Percentiles rank a stretch among this genome's conserved stretches.
Evolutionary conservation across 2,329 filamentous ascomycete genomes (phyloP).

Genomic region (Aspergillus phoenicis): DNA sequence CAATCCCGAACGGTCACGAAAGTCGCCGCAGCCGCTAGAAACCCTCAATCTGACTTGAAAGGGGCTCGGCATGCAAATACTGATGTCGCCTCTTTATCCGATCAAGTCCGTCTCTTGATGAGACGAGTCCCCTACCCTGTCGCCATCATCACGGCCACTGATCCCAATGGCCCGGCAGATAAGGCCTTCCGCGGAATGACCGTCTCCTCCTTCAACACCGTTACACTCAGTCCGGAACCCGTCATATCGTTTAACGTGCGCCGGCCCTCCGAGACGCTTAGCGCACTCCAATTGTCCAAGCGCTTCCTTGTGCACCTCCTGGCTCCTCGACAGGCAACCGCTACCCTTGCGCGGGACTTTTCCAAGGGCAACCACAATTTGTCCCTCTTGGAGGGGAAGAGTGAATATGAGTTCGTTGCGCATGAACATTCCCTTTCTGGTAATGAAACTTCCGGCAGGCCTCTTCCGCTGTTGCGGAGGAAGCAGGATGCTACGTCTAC

Average conservation of each 20-base stretch:
- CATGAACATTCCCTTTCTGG: slow-evolving; percentile 9
- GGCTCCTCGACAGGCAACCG: slow-evolving; percentile 33
- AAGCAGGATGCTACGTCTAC: slow-evolving; percentile 8
- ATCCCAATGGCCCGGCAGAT: slow-evolving; percentile 27
- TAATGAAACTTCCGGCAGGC: slow-evolving; percentile 1
- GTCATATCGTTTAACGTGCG: slow-evolving; percentile 66
- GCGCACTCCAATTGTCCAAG: slow-evolving; percentile 51
- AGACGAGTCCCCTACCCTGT: slow-evolving; percentile 60
- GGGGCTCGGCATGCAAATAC: not conserved
- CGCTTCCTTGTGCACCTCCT: slow-evolving; percentile 58
- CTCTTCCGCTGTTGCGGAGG: slow-evolving; percentile 33
- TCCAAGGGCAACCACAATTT: slow-evolving; percentile 44
- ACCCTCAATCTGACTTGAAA: slow-evolving; percentile 1
- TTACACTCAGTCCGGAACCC: slow-evolving; percentile 57
- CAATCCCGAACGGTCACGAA: slow-evolving; percentile 22
- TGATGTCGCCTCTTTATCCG: slow-evolving; percentile 25
- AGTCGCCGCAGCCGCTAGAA: slow-evolving; percentile 6
- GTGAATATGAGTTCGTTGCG: slow-evolving; percentile 32
- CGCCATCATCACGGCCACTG: slow-evolving; percentile 56
- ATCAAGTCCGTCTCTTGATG: slow-evolving; percentile 51
- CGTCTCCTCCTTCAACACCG: slow-evolving; percentile 64
- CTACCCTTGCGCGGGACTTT: slow-evolving; percentile 43
- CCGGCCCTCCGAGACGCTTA: slow-evolving; percentile 58
- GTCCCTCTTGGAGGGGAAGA: slow-evolving; percentile 29
- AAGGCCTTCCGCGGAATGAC: slow-evolving; percentile 55